phyloP scores from a whole-genome alignment of 2,329 filamentous ascomycete genomes.

The Xenosphaeropsis pyriputrescens region DNA sequence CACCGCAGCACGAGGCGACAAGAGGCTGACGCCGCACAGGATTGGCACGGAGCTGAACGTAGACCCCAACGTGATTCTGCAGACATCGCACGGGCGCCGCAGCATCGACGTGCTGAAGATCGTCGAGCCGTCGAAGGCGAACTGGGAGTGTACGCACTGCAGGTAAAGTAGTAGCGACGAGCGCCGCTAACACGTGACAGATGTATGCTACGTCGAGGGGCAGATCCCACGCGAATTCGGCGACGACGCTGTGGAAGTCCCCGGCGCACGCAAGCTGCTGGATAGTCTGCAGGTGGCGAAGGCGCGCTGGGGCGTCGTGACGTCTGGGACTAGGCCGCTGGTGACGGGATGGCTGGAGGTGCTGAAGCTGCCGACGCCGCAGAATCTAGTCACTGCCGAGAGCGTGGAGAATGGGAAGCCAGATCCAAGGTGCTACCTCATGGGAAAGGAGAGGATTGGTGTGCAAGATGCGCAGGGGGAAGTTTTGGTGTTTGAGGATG shows the following conservation, averaged over 20 bases:
- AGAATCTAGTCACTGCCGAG: constrained; percentile 59
- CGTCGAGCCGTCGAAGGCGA: constrained; percentile 73
- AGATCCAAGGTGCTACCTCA: constrained; percentile 57
- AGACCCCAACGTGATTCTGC: constrained; percentile 68
- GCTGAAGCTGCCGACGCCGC: constrained; percentile 48
- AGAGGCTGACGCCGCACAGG: constrained; percentile 22
- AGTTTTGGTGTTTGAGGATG: constrained; percentile 54
- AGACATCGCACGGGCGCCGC: constrained; percentile 81
- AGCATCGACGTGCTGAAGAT: constrained; percentile 75
- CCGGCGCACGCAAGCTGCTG: constrained; percentile 62
- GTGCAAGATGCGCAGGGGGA: constrained; percentile 17
- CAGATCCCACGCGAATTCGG: constrained; percentile 66
- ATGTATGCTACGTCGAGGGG: constrained; percentile 66
- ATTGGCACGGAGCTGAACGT: constrained; percentile 74
- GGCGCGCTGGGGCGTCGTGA: constrained; percentile 67
- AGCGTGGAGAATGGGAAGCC: constrained; percentile 65
- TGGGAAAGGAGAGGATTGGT: constrained; percentile 49
- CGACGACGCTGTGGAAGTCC: constrained; percentile 68
- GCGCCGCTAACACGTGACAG: constrained; percentile 27
- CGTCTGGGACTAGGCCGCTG: constrained; percentile 53
- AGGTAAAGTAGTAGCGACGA: not conserved
- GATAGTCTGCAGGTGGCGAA: constrained; percentile 43
- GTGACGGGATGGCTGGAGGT: constrained; percentile 59
- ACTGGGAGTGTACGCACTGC: constrained; percentile 68
- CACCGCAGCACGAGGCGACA: no score